Base-by-base conservation (phyloP, 306 rosid species). In the Rubus idaeus region DNA sequence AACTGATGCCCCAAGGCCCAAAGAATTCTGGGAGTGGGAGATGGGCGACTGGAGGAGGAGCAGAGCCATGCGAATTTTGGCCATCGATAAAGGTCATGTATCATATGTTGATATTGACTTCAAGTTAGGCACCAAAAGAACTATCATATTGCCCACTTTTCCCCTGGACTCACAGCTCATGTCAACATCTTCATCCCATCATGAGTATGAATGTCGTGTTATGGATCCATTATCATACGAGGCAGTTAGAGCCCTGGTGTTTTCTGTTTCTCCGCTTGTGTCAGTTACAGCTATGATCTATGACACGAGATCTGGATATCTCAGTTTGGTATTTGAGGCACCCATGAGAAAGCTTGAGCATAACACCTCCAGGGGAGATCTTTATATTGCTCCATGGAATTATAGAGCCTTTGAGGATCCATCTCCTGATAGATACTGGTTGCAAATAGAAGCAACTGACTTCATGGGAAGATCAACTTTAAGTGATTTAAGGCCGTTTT, bases 1-100 rank as follows among this genome's bases (percentile, higher is more conserved):
- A 17, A 6, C 42, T 64, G 88, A 73, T 64, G 83, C 81, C 56
- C 75, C 84, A 3, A 83, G 82, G 26, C 18, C 75, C 80, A 82
- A 82, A 70, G 99, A 92, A 71, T 95, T 95, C 74, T 92, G 97
- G 97, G 99, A 95, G 83, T 95, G 99, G 99, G 97, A 92, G 87
- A 92, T 89, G 93, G 99, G 97, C 30, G 99, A 92, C 78, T 95
- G 97, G 96, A 88, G 97, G 90, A 92, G 74, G 89, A 90, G 82
- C 71, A 87, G 96, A 87, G 86, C 86, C 79, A 68, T 95, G 86
- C 88, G 97, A 75, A 81, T 95, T 82, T 72, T 95, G 83, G 96
- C 97, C 87, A 88, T 92, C 77, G 99, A 95, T 83, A 78, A 69
- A 61, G 99, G 97, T 44, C 88, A 75, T 71, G 90, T 92, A 84